phyloP scores from a whole-genome alignment of 1,284 basidiomycete species.

The Flammula alnicola region DNA sequence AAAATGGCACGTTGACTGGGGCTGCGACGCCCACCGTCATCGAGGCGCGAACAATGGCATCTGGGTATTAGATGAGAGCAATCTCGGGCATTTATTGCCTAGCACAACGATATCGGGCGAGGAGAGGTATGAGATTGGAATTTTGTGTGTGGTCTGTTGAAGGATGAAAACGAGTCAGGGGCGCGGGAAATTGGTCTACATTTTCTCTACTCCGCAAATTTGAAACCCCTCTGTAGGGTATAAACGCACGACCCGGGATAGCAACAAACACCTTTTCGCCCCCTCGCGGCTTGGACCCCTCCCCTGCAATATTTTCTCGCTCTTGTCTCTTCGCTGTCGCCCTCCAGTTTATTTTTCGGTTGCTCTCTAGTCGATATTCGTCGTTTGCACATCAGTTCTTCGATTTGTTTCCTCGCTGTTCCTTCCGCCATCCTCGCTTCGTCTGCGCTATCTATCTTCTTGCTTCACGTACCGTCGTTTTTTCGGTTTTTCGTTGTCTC shows the following conservation, averaged over 20 bases:
- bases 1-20: no score
- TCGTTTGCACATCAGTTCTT: constrained; percentile 38
- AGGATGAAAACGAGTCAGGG: constrained; percentile 17
- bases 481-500: constrained; percentile 27
- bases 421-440: constrained; percentile 21
- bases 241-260: constrained; percentile 24
- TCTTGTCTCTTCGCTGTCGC: constrained; percentile 33
- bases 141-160: constrained; percentile 4
- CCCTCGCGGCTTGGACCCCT: constrained; percentile 23
- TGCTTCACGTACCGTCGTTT: constrained; percentile 29
- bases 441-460: constrained; percentile 32
- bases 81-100: no score
- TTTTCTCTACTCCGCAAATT: constrained; percentile 42
- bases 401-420: constrained; percentile 36
- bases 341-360: constrained; percentile 34
- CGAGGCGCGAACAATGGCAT: no score
- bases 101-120: no score
- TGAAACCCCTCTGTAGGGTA: constrained; percentile 33
- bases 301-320: constrained; percentile 22
- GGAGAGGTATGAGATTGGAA: no score
- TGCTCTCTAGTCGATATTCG: constrained; percentile 41
- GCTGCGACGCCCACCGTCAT: no score
- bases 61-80: no score
- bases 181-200: constrained; percentile 40
- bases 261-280: constrained; percentile 14